A percentile compares a stretch with the other conserved stretches of the same genome.
phyloP scores from a whole-genome alignment of 1,139 yeast species.

The Yamadazyma dendronema region DNA sequence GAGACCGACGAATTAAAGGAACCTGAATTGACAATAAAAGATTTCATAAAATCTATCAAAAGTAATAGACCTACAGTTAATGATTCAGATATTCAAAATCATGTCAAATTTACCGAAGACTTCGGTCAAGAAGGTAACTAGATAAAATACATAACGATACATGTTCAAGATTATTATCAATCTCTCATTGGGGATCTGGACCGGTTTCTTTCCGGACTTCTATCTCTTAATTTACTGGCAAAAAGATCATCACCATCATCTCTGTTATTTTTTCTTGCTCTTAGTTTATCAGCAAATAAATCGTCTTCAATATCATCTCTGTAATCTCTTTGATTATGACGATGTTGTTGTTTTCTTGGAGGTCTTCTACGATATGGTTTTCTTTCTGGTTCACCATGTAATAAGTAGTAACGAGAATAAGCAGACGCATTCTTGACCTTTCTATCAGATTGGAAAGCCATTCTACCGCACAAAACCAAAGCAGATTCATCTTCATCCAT shows the following conservation, averaged over 20 bases:
- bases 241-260: slow-evolving; percentile 39
- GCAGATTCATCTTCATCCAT: slow-evolving; percentile 48
- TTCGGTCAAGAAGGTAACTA: slow-evolving; percentile 96
- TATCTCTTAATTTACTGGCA: slow-evolving; percentile 25
- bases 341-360: slow-evolving; percentile 10
- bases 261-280: slow-evolving; percentile 11
- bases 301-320: slow-evolving; percentile 25
- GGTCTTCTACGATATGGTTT: slow-evolving; percentile 21
- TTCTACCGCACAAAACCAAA: slow-evolving; percentile 44
- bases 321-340: slow-evolving; percentile 4
- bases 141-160: slow-evolving; percentile 1
- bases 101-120: slow-evolving; percentile 85
- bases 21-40: slow-evolving; percentile 86
- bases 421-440: slow-evolving; percentile 60
- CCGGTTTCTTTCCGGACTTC: slow-evolving; percentile 14
- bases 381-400: slow-evolving; percentile 74
- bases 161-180: slow-evolving; percentile 1
- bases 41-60: slow-evolving; percentile 89
- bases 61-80: slow-evolving; percentile 95
- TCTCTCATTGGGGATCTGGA: slow-evolving; percentile 20
- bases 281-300: slow-evolving; percentile 29
- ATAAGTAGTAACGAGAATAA: slow-evolving; percentile 63
- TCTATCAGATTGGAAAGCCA: slow-evolving; percentile 52
- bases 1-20: slow-evolving; percentile 86
- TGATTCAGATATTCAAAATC: slow-evolving; percentile 74